Percentiles rank a stretch among this genome's conserved stretches.
These are phyloP conservation scores for Heliamphora exappendiculata DNA, from an alignment of 148 eudicot genomes.

Conservation along the genomic window DNA sequence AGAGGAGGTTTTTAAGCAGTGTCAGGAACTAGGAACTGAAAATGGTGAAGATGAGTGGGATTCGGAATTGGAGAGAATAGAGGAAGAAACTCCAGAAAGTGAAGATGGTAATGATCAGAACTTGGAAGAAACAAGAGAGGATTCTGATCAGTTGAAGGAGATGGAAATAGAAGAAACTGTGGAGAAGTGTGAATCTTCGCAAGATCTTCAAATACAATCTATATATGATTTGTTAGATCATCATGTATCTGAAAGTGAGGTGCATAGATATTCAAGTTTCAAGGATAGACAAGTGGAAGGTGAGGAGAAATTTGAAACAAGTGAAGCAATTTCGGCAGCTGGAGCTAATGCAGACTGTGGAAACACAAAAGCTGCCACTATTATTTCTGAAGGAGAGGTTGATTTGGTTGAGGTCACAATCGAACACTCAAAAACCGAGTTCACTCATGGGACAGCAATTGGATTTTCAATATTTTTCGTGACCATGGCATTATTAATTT, in stretches of 20 bases:
- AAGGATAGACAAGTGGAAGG: not conserved
- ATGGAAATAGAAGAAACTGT: slow-evolving; percentile 6
- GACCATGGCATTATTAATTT: not conserved
- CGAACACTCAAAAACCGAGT: too few species aligned
- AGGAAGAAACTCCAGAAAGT: not conserved
- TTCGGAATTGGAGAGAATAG: not conserved
- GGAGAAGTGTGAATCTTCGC: not conserved
- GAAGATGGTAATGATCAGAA: slow-evolving; percentile 6
- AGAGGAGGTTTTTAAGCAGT: not conserved
- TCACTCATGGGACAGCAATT: too few species aligned
- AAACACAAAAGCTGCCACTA: not conserved
- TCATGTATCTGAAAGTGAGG: not conserved
- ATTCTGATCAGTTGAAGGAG: slow-evolving; percentile 2
- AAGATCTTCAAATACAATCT: not conserved
- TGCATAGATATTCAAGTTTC: not conserved
- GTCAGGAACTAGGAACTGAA: not conserved
- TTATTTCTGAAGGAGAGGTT: not conserved
- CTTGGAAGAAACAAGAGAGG: not conserved
- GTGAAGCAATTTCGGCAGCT: not conserved
- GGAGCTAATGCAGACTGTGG: slow-evolving; percentile 7
- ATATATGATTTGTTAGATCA: not conserved
- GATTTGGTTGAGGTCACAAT: too few species aligned
- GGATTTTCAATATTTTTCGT: slow-evolving; percentile 6
- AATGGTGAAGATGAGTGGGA: not conserved
- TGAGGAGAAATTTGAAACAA: slow-evolving; percentile 8